Base-by-base conservation (phyloP, 768 basidiomycete genomes). In the Kwoniella newhampshirensis region DNA sequence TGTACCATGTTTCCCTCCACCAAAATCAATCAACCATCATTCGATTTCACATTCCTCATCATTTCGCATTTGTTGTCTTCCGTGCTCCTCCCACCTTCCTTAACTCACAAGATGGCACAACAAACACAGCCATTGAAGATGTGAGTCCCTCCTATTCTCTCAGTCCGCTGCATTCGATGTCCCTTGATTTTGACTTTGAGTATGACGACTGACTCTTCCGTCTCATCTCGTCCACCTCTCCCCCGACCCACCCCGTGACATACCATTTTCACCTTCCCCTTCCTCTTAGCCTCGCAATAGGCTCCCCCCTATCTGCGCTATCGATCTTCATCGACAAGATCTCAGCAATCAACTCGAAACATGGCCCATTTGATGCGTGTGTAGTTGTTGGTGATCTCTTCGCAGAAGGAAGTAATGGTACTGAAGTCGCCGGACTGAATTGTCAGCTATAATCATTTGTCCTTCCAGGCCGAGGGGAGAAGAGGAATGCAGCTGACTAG, bases 361-460 rank as follows among this genome's bases (percentile, higher is more conserved):
- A 96, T 76, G 92, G 92, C 60, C 89, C 88, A 73, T 97, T 98
- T 72, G 88, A 91, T 70, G 81, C 70, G 57, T 48, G 78, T 70
- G 49, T 76, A 2, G 51, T 76, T n/a, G 60, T 71, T 8, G 81
- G 82, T 12, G 80, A 83, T 54, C 82, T 89, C 54, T 76, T 86
- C 1, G 64, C 71, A 4, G 80, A 85, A 62, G 79, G 92, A 26
- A 75, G 93, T 63, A 80, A 82, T 8, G 92, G 87, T 0, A 77
- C 80, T 4, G 71, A 71, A 43, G 28, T 76, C 0, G 57, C 32
- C 1, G 66, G 66, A 4, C 20, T 72, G 21, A 50, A 43, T 3
- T 69, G 71, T 71, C 30, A 63, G 72, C 62, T n/a, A n/a, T n/a
- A n/a, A 27, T n/a, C 20, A 15, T 41, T 41, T 21, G 7, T n/a